Evolutionary conservation across 306 rosid species (phyloP).

Genomic region (Carpinus viminea): DNA sequence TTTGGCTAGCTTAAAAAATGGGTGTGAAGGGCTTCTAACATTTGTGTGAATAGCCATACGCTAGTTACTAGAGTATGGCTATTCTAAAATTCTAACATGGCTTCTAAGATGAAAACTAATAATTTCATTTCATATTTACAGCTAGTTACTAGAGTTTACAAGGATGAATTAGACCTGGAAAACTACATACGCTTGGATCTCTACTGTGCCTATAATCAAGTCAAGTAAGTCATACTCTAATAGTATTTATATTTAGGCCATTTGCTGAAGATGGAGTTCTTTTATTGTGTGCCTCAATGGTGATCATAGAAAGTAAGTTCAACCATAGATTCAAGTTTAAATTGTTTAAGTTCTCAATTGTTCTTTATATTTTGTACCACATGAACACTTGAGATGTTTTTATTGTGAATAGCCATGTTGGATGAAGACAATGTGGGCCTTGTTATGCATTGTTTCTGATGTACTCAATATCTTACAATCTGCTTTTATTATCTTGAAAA

Average conservation of each 20-base stretch:
- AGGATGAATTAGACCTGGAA: constrained; percentile 84
- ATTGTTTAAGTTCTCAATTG: neutral
- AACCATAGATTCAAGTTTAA: neutral
- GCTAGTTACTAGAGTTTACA: constrained; percentile 72
- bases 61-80: too few species aligned
- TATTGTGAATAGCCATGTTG: neutral
- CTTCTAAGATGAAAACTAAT: too few species aligned
- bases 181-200: constrained; percentile 71
- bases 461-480: neutral
- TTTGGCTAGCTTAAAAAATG: too few species aligned
- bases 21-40: too few species aligned
- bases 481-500: neutral
- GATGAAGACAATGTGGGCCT: neutral
- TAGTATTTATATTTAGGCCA: neutral
- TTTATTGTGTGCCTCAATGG: constrained; percentile 11
- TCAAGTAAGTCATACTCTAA: constrained; percentile 34
- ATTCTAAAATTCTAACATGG: too few species aligned
- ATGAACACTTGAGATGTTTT: neutral
- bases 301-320: neutral
- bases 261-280: constrained; percentile 20
- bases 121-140: constrained; percentile 40
- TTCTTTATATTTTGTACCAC: neutral
- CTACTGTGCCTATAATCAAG: constrained; percentile 64
- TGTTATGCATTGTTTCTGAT: neutral
- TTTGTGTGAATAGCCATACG: too few species aligned